phyloP scores from a whole-genome alignment of 164 flowering plant species.

The Santalum album region DNA sequence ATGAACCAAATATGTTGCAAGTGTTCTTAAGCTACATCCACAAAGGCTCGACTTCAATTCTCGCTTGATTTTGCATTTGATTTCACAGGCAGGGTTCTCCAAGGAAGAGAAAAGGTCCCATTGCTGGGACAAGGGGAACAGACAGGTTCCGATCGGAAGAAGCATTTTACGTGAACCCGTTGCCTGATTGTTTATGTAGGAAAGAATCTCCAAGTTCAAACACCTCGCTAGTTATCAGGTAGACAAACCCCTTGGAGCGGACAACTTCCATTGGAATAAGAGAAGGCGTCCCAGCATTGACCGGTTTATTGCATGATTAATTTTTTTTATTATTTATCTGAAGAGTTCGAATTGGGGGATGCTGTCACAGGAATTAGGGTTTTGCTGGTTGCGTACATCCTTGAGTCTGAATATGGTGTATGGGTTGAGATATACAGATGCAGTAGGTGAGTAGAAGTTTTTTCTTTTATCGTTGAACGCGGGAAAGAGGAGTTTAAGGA shows the following conservation, averaged over 20 bases:
- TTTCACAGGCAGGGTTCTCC: slow-evolving; percentile 84
- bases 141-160: slow-evolving; percentile 95
- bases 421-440: too few relatives aligned
- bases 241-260: neutral
- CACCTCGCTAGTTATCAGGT: slow-evolving; percentile 16
- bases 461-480: too few relatives aligned
- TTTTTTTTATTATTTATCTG: too few relatives aligned
- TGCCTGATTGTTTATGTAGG: slow-evolving; percentile 88
- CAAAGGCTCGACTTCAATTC: too few relatives aligned
- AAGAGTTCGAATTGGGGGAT: too few relatives aligned
- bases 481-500: too few relatives aligned
- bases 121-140: slow-evolving; percentile 85
- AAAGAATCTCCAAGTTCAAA: slow-evolving; percentile 17
- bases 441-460: too few relatives aligned
- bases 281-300: neutral
- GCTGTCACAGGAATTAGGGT: too few relatives aligned
- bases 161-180: slow-evolving; percentile 84
- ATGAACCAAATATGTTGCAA: too few relatives aligned
- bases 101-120: slow-evolving; percentile 87
- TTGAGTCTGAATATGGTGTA: too few relatives aligned
- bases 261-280: neutral
- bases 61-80: slow-evolving; percentile 1
- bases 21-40: too few relatives aligned
- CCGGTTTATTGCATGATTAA: neutral
- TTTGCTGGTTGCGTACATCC: too few relatives aligned